phyloP scores from a whole-genome alignment of 495 filamentous ascomycete species.

The Friedmanniomyces endolithicus region DNA sequence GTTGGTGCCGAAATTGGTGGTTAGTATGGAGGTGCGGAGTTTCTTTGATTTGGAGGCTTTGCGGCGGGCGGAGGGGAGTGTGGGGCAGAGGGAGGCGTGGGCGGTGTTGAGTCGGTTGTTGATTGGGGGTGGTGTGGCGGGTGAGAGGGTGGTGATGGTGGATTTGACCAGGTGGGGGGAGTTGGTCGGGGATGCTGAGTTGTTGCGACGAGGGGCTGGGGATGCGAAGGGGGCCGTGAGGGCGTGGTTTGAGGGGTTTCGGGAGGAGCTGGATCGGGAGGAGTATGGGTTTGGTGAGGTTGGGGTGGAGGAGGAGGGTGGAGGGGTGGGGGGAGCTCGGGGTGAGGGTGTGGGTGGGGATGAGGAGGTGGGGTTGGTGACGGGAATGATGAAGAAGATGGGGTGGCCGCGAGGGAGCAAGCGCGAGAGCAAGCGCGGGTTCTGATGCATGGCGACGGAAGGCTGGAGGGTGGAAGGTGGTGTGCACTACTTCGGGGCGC shows the following conservation, averaged over 20 bases:
- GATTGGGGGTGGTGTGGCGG: background rate
- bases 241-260: background rate
- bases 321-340: background rate
- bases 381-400: too few species aligned
- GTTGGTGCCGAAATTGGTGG: background rate
- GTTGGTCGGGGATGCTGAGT: background rate
- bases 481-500: too few species aligned
- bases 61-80: background rate
- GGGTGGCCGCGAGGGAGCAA: too few species aligned
- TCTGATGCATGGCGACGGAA: too few species aligned
- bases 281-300: background rate
- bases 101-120: background rate
- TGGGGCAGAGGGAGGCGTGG: background rate
- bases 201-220: background rate
- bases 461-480: too few species aligned
- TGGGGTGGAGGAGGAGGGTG: background rate
- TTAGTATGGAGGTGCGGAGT: background rate
- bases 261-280: background rate
- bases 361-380: too few species aligned
- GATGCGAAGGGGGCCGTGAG: background rate
- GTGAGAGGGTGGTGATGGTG: background rate
- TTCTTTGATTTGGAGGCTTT: background rate
- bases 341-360: background rate
- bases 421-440: too few species aligned
- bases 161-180: background rate